These are phyloP conservation scores for Cicer yamashitae DNA, from an alignment of 306 rosid genomes.

Conservation along the genomic window DNA sequence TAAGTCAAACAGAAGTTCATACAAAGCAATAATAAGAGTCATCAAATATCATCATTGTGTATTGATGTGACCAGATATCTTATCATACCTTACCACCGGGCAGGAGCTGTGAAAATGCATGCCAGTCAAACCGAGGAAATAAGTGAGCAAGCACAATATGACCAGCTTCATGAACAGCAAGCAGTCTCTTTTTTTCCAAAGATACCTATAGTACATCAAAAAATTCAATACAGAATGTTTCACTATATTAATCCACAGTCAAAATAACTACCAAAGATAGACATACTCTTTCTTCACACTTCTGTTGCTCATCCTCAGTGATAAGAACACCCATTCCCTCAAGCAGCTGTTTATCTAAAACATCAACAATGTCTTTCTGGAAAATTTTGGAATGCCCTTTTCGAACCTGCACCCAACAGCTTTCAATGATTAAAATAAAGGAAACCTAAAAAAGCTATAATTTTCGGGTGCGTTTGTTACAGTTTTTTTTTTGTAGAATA, in stretches of 20 bases:
- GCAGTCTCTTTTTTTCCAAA: constrained; percentile 76
- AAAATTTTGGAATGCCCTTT: constrained; percentile 76
- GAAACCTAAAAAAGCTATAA: constrained; percentile 1
- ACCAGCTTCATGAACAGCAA: constrained; percentile 99
- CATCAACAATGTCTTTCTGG: constrained; percentile 85
- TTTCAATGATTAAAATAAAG: constrained; percentile 25
- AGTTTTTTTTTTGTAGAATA: too few species aligned
- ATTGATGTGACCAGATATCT: constrained; percentile 42
- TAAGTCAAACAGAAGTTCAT: constrained; percentile 44
- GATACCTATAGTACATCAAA: constrained; percentile 62
- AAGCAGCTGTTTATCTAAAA: constrained; percentile 92
- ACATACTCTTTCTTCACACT: constrained; percentile 86
- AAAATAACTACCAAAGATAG: constrained; percentile 19
- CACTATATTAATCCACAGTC: constrained; percentile 19
- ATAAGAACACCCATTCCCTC: constrained; percentile 99
- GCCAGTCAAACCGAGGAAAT: constrained; percentile 97
- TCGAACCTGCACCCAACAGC: constrained; percentile 72
- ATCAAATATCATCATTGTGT: constrained; percentile 36
- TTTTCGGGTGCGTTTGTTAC: neutral
- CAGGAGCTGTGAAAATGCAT: constrained; percentile 98
- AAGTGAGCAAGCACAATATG: constrained; percentile 89
- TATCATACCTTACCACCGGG: constrained; percentile 95
- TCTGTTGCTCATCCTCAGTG: constrained; percentile 95
- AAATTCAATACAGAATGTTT: constrained; percentile 37
- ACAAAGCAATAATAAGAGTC: constrained; percentile 23